Base-by-base conservation (phyloP, 2,329 filamentous ascomycete species). In the Knufia fluminis region DNA sequence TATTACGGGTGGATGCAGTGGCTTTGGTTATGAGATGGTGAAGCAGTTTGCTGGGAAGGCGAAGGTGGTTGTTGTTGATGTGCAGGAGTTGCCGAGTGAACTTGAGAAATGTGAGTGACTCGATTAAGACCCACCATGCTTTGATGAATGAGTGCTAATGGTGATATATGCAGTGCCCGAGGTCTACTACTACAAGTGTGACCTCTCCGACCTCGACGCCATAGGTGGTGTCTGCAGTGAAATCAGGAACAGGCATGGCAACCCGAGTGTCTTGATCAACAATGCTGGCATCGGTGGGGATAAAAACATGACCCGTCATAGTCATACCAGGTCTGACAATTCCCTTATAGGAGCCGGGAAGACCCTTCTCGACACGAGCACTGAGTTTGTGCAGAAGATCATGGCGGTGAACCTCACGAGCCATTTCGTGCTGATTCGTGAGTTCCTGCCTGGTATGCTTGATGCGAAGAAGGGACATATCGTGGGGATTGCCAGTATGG, bases 21-120 rank as follows among this genome's bases (percentile, higher is more conserved):
- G 86, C 0, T 88, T 91, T 59, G 86, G 86, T 12, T 78, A 75
- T 17, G 68, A 75, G 32, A 73, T 87, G 2, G 83, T 84, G 12
- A 72, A 74, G 55, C 64, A 82, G 47, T 70, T 92, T n/a, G 80
- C 79, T 0, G 77, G 81, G 62, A 78, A 77, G 1, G 71, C 85
- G 57, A 84, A 78, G 55, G 82, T 89, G 28, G 82, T 82, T 0
- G 80, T 89, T 1, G 63, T 90, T 31, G 86, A 91, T 66, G 73
- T 86, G 28, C 79, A 49, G 41, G 46, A 55, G 2, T 50, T 58
- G 35, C 57, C 57, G 19, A 53, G 35, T 6, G 57, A 59, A 35
- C n/a, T 59, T 42, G 51, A 52, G 46, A 41, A 47, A 16, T 33
- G 57, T 59, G 42, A 51, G 54, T n/a, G n/a, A n/a, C n/a, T n/a